Percentiles rank a stretch among this genome's conserved stretches.
These are phyloP conservation scores for Orbilia blumenaviensis DNA, from an alignment of 2,329 filamentous ascomycete genomes.

Conservation along the genomic window DNA sequence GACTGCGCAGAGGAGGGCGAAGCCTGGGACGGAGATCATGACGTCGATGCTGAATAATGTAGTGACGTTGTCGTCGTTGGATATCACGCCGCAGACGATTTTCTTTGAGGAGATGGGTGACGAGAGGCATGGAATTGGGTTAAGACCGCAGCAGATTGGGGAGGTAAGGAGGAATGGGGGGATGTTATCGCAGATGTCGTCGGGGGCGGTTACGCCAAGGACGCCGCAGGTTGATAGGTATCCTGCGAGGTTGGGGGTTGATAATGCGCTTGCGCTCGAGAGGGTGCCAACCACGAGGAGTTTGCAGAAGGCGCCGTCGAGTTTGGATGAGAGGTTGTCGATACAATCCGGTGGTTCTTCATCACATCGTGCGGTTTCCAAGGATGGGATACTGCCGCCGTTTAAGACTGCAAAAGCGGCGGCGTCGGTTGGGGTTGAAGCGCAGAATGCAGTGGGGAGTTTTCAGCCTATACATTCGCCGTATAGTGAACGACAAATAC, in stretches of 20 bases:
- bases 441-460: slow-evolving; percentile 40
- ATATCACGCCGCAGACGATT: slow-evolving; percentile 84
- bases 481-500: slow-evolving; percentile 22
- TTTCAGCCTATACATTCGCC: slow-evolving; percentile 45
- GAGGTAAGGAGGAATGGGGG: slow-evolving; percentile 18
- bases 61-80: slow-evolving; percentile 76
- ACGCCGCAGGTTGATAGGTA: slow-evolving; percentile 35
- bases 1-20: slow-evolving; percentile 72
- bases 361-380: slow-evolving; percentile 37
- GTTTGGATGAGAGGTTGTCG: slow-evolving; percentile 39
- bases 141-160: slow-evolving; percentile 52
- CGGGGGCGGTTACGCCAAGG: slow-evolving; percentile 25
- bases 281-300: slow-evolving; percentile 16
- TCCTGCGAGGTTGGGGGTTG: neutral
- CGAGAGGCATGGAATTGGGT: slow-evolving; percentile 63
- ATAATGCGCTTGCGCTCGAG: neutral
- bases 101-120: slow-evolving; percentile 82
- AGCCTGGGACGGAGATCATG: slow-evolving; percentile 64
- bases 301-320: slow-evolving; percentile 33
- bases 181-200: slow-evolving; percentile 23
- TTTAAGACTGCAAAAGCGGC: slow-evolving; percentile 42
- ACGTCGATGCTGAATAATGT: slow-evolving; percentile 71
- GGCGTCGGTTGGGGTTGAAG: slow-evolving; percentile 38
- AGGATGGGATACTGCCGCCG: slow-evolving; percentile 47
- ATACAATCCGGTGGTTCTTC: slow-evolving; percentile 34